A percentile compares a stretch with the other conserved stretches of the same genome.
These are phyloP conservation scores for Malus asiatica DNA, from an alignment of 306 rosid species.

Conservation along the genomic window DNA sequence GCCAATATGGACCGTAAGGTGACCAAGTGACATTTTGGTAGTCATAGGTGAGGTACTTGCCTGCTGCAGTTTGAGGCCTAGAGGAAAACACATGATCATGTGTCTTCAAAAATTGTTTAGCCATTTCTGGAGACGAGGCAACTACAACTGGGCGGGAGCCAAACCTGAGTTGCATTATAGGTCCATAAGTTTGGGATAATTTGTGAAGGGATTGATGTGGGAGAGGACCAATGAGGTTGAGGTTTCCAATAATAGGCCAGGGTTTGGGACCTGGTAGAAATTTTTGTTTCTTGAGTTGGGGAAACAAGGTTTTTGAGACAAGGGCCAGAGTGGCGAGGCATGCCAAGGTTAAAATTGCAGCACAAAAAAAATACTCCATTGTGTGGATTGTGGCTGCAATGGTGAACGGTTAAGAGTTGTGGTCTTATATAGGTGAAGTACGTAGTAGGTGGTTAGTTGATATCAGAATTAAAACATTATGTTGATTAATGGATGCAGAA, in stretches of 20 bases:
- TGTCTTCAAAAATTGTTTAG: conserved; percentile 15
- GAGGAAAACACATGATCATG: conserved; percentile 22
- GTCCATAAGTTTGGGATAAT: conserved; percentile 25
- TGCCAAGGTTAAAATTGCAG: neutral
- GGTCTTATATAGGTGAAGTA: too few relatives aligned
- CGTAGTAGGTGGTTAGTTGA: too few relatives aligned
- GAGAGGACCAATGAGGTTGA: conserved; percentile 27
- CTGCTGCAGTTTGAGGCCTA: conserved; percentile 27
- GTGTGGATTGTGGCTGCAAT: neutral
- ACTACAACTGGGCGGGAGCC: conserved; percentile 25
- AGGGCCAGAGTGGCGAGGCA: conserved; percentile 1
- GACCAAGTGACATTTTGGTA: conserved; percentile 16
- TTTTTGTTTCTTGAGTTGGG: neutral
- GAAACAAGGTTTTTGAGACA: neutral
- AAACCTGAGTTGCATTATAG: conserved; percentile 22
- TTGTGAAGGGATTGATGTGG: conserved; percentile 31
- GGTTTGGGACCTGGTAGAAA: conserved; percentile 42
- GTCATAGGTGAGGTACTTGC: conserved; percentile 18
- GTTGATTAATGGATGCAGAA: too few relatives aligned
- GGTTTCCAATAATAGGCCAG: conserved; percentile 45
- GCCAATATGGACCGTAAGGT: conserved; percentile 24
- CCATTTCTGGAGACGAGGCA: conserved; percentile 19
- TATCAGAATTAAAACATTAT: too few relatives aligned
- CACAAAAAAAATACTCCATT: neutral
- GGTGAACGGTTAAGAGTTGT: neutral